A percentile compares a stretch with the other conserved stretches of the same genome.
Conservation (phyloP, 2,329 filamentous ascomycete genomes). For the Aspergillus pseudoviridinutans region DNA sequence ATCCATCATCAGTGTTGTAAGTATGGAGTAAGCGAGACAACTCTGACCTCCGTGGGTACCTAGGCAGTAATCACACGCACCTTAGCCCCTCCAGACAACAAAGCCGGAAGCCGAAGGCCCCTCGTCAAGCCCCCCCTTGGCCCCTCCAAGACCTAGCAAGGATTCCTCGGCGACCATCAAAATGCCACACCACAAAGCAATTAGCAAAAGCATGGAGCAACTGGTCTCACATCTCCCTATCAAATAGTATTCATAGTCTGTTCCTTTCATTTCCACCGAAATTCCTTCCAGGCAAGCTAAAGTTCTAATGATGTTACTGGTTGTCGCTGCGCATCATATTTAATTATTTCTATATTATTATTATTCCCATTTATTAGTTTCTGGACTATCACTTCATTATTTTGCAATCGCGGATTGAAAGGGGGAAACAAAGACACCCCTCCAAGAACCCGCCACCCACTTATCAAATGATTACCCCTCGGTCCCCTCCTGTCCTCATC, state of each 20-base stretch:
- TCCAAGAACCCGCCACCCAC: slow-evolving; percentile 11
- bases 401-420: neutral
- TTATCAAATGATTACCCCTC: slow-evolving; percentile 9
- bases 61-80: neutral
- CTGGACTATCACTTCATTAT: neutral
- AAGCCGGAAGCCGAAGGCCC: slow-evolving; percentile 5
- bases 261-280: slow-evolving; percentile 22
- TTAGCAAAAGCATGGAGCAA: slow-evolving; percentile 2
- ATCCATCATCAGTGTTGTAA: too few relatives aligned
- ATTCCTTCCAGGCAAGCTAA: slow-evolving; percentile 5
- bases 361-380: neutral
- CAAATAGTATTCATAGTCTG: slow-evolving; percentile 16
- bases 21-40: too few relatives aligned
- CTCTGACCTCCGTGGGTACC: too few relatives aligned
- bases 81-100: neutral
- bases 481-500: slow-evolving; percentile 6
- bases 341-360: slow-evolving; percentile 2
- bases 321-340: slow-evolving; percentile 3
- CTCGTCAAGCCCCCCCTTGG: slow-evolving; percentile 17
- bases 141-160: slow-evolving; percentile 17
- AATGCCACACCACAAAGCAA: too few relatives aligned
- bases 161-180: slow-evolving; percentile 18
- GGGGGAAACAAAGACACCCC: slow-evolving; percentile 1
- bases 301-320: neutral
- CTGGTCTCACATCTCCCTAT: neutral